These are phyloP conservation scores for Crepidotus variabilis DNA, from an alignment of 768 basidiomycete species.

Conservation along the genomic window DNA sequence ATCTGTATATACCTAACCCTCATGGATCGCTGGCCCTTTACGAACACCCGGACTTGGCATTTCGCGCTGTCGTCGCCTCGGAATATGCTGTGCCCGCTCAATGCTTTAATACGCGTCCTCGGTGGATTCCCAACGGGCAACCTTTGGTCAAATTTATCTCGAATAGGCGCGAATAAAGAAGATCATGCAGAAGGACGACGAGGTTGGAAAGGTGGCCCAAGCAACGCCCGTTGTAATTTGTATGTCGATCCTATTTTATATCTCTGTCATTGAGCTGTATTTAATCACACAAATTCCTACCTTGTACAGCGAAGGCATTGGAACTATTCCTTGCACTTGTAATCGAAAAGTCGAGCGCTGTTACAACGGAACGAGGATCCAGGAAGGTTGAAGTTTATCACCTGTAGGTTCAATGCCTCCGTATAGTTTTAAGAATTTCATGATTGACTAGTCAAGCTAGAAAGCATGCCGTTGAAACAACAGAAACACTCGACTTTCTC, in stretches of 20 bases:
- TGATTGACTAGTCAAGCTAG: constrained; percentile 33
- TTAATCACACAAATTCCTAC: too few species aligned
- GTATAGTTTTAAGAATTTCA: background rate
- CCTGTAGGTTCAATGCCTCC: constrained; percentile 56
- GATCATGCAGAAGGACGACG: constrained; percentile 99
- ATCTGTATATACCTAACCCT: too few species aligned
- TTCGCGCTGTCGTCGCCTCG: too few species aligned
- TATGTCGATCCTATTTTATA: constrained; percentile 33
- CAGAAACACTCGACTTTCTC: constrained; percentile 89
- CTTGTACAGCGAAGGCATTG: constrained; percentile 77
- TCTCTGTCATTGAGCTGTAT: background rate
- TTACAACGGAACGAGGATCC: constrained; percentile 72
- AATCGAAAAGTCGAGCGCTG: constrained; percentile 77
- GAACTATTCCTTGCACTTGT: constrained; percentile 88
- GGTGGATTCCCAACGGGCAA: background rate
- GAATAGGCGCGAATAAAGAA: constrained; percentile 93
- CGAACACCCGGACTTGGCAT: too few species aligned
- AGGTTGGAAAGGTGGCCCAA: constrained; percentile 96
- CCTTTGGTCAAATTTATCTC: background rate
- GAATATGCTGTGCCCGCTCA: too few species aligned
- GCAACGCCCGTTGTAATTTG: constrained; percentile 97
- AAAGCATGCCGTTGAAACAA: constrained; percentile 88
- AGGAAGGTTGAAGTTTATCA: constrained; percentile 93
- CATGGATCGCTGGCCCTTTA: too few species aligned
- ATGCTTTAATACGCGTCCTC: background rate